phyloP scores from a whole-genome alignment of 192 early-diverging fungal species.

The Powellomyces hirtus region DNA sequence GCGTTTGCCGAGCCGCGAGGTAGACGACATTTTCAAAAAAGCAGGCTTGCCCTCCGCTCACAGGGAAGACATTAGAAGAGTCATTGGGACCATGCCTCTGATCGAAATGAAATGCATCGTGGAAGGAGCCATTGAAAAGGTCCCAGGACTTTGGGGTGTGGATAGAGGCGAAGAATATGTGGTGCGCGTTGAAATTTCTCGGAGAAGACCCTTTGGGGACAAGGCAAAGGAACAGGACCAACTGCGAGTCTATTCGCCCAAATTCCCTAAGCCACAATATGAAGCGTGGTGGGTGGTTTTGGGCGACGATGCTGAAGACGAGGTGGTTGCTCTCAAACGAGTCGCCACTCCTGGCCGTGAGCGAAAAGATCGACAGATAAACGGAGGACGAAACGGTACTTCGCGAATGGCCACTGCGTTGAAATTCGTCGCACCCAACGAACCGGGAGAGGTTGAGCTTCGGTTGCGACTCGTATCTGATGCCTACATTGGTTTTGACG shows the following conservation, averaged over 20 bases:
- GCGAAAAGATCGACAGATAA: constrained; percentile 11
- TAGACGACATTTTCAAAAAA: constrained; percentile 10
- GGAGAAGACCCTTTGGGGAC: constrained; percentile 14
- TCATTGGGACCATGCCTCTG: constrained; percentile 34
- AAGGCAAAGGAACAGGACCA: not conserved
- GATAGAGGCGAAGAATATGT: constrained; percentile 41
- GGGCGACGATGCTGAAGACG: constrained; percentile 61
- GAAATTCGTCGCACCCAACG: constrained; percentile 63
- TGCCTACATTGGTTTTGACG: constrained; percentile 62
- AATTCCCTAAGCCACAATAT: constrained; percentile 88
- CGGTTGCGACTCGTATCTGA: constrained; percentile 69
- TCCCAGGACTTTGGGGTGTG: constrained; percentile 44
- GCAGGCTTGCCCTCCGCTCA: constrained; percentile 13
- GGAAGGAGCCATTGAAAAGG: constrained; percentile 20
- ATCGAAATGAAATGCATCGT: constrained; percentile 27
- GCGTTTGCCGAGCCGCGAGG: constrained; percentile 2
- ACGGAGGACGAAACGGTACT: constrained; percentile 10
- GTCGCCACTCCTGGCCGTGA: constrained; percentile 57
- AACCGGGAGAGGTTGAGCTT: constrained; percentile 56
- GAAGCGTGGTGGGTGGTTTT: constrained; percentile 94
- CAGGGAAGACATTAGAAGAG: constrained; percentile 23
- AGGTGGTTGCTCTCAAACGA: constrained; percentile 79
- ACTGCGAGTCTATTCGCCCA: constrained; percentile 71
- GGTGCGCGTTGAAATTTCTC: constrained; percentile 24
- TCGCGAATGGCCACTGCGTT: constrained; percentile 48